A percentile compares a stretch with the other conserved stretches of the same genome.
Conservation (phyloP, 1,139 yeast species). For the Debaryomycetaceae sp. region DNA sequence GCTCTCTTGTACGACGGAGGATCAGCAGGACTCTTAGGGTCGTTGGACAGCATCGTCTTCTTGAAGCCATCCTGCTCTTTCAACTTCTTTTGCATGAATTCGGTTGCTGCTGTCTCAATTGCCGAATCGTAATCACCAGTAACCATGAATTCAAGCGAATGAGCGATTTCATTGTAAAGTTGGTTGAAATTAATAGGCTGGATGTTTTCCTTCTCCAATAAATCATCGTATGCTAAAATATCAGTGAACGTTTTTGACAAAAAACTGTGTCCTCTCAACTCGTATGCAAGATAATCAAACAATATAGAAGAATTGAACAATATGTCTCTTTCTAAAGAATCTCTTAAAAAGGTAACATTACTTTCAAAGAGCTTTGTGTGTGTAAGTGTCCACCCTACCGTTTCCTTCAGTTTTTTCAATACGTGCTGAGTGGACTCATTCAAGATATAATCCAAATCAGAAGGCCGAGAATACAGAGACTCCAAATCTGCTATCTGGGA, state of each 20-base stretch:
- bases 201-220: background rate
- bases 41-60: background rate
- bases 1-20: conserved; percentile 18
- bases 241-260: conserved; percentile 16
- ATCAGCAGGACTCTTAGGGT: conserved; percentile 1
- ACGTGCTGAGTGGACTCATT: conserved; percentile 41
- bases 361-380: conserved; percentile 42
- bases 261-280: conserved; percentile 22
- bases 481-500: conserved; percentile 52
- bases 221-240: conserved; percentile 4
- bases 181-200: background rate
- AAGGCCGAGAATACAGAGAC: conserved; percentile 41
- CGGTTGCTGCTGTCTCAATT: conserved; percentile 27
- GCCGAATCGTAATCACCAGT: conserved; percentile 39
- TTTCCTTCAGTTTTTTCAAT: conserved; percentile 42
- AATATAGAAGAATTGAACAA: conserved; percentile 53
- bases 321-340: conserved; percentile 50
- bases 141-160: conserved; percentile 24
- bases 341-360: conserved; percentile 39
- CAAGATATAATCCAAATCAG: conserved; percentile 51
- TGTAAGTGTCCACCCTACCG: conserved; percentile 52
- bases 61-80: conserved; percentile 11
- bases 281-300: conserved; percentile 36
- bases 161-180: background rate
- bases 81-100: conserved; percentile 27